Evolutionary conservation across 495 filamentous ascomycete species (phyloP), one percentile per base, ranked within the genome.

Genomic region (Hyaloscypha finlandica): DNA sequence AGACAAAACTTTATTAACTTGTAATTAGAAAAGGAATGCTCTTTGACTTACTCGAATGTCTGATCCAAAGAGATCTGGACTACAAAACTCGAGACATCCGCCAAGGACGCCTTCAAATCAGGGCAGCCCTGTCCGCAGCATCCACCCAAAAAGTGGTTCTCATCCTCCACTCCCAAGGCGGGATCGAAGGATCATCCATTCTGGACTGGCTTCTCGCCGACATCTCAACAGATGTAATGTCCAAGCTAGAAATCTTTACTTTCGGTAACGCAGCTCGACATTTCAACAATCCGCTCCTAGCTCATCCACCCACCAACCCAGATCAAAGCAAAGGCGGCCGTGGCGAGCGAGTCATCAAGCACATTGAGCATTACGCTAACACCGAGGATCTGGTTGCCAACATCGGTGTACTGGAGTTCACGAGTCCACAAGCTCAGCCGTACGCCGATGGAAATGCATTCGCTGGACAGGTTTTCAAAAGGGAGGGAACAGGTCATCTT

Each of bases 361-460:
- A 94, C 63, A 90, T 96, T 37, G 92, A 96, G 75, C 92, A 96
- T 75, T 96, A 95, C 74, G 89, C 86, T 19, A 92, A 94, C 72
- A 81, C n/a, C 8, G 25, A 48, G 8, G 68, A 70, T 31, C 63
- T 66, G 19, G 68, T 70, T 8, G 64, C 68, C 3, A 66, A 66
- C 52, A 63, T 66, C n/a, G 68, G 68, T 3, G 68, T 66, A 12
- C 48, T 70, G n/a, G 37, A 52, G 19, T 70, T 66, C 33, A 66
- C 68, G 22, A 61, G 42, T 31, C 64, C 68, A 12, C 20, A 39
- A 20, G 59, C 60, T 3, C 68, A 70, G 39, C 66, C 66, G n/a
- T 68, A 63, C 22, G 66, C 66, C 8, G 67, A 69, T 58, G 63
- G 67, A 8, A 59, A 70, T 54, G 58, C 59, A 6, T 69, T 69